Percentiles rank a stretch among this genome's conserved stretches.
These are phyloP conservation scores for Cubamyces sp. DNA, from an alignment of 768 basidiomycete genomes.

Conservation along the genomic window DNA sequence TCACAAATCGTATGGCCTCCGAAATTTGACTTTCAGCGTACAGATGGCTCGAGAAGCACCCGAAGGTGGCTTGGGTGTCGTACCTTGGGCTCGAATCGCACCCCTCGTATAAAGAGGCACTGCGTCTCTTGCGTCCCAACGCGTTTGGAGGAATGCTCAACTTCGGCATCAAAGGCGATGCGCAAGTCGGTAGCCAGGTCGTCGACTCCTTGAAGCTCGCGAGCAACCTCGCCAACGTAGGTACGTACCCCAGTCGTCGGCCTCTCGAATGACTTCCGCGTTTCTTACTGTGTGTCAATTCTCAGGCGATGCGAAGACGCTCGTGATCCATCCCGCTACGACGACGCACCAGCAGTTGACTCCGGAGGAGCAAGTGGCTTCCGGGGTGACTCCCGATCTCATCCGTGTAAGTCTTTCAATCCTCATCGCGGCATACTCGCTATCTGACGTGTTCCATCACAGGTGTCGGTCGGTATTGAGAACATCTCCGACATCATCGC, in stretches of 20 bases:
- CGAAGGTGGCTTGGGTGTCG: slow-evolving; percentile 75
- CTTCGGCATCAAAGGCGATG: slow-evolving; percentile 72
- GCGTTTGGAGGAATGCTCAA: slow-evolving; percentile 77
- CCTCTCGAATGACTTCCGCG: no score
- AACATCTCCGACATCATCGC: slow-evolving; percentile 48
- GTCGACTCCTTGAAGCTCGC: slow-evolving; percentile 76
- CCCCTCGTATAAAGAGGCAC: slow-evolving; percentile 61
- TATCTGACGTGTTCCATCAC: not conserved
- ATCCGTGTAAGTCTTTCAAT: slow-evolving; percentile 59
- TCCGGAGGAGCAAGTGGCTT: slow-evolving; percentile 59
- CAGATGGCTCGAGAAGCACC: slow-evolving; percentile 63
- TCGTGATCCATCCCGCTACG: slow-evolving; percentile 77
- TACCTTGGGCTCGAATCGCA: slow-evolving; percentile 75
- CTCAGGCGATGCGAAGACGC: slow-evolving; percentile 72
- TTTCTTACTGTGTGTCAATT: slow-evolving; percentile 36
- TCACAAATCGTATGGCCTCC: not conserved
- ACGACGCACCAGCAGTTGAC: slow-evolving; percentile 79
- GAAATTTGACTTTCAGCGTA: not conserved
- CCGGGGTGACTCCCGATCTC: slow-evolving; percentile 78
- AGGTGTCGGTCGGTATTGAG: slow-evolving; percentile 49
- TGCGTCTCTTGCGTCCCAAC: slow-evolving; percentile 54
- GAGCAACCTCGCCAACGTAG: slow-evolving; percentile 80
- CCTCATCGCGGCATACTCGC: not conserved
- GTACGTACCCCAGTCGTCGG: slow-evolving; percentile 37
- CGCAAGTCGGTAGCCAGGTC: slow-evolving; percentile 53